Percentiles rank a stretch among this genome's conserved stretches.
phyloP scores from a whole-genome alignment of 2,329 filamentous ascomycete genomes.

The Aspergillus awamori region DNA sequence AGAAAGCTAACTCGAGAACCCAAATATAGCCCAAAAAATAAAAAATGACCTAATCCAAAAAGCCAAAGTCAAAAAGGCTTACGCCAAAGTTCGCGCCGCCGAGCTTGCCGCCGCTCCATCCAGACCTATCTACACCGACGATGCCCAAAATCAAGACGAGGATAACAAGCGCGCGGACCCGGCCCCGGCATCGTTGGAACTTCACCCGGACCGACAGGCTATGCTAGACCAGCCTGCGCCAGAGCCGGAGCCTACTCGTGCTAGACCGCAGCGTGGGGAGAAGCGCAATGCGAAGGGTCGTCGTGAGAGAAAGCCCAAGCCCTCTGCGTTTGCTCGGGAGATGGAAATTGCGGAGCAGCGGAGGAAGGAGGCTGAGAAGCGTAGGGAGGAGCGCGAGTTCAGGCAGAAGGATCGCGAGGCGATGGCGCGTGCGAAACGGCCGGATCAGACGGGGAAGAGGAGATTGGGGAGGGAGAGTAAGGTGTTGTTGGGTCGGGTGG shows the following conservation, averaged over 20 bases:
- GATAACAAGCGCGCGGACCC: neutral
- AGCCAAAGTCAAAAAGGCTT: constrained; percentile 89
- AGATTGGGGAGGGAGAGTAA: constrained; percentile 81
- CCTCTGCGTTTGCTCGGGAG: constrained; percentile 65
- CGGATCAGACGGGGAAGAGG: constrained; percentile 70
- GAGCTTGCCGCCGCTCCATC: constrained; percentile 45
- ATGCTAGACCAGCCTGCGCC: constrained; percentile 55
- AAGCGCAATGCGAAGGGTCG: constrained; percentile 31
- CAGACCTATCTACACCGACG: constrained; percentile 40
- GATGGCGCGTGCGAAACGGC: constrained; percentile 64
- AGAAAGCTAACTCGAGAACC: neutral
- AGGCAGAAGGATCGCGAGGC: constrained; percentile 71
- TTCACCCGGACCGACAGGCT: constrained; percentile 63
- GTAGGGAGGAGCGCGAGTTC: constrained; percentile 65
- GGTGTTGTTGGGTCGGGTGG: constrained; percentile 75
- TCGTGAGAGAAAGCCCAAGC: constrained; percentile 45
- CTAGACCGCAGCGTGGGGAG: constrained; percentile 26
- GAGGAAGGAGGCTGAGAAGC: constrained; percentile 62
- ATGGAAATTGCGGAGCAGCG: constrained; percentile 67
- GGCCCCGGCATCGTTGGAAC: constrained; percentile 50
- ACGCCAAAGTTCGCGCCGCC: constrained; percentile 79
- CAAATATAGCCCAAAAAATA: constrained; percentile 72
- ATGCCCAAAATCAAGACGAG: constrained; percentile 15
- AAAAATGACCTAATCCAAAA: constrained; percentile 88
- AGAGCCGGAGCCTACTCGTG: constrained; percentile 23